Evolutionary conservation across 768 basidiomycete genomes (phyloP).

Genomic region (Termitomyces sp.): DNA sequence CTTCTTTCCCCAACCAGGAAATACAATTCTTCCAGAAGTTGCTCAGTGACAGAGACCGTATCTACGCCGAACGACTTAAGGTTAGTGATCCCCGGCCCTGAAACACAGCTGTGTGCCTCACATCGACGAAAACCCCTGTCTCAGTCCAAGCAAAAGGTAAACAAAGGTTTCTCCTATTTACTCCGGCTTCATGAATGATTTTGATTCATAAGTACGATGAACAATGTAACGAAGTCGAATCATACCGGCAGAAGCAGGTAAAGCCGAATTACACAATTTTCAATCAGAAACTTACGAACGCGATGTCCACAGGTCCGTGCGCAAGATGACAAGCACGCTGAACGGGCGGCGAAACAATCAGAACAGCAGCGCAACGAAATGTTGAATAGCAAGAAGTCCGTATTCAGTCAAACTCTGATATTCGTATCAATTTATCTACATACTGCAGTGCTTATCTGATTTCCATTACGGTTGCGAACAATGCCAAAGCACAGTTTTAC

Average conservation of each 20-base stretch:
- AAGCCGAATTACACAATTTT: slow-evolving; percentile 12
- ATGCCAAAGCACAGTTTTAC: slow-evolving; percentile 68
- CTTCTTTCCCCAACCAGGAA: slow-evolving; percentile 42
- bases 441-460: slow-evolving; percentile 61
- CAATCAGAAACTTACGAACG: slow-evolving; percentile 3
- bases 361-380: slow-evolving; percentile 78
- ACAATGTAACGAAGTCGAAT: slow-evolving; percentile 70
- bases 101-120: background rate
- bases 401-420: background rate
- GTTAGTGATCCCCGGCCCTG: slow-evolving; percentile 32
- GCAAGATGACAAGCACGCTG: slow-evolving; percentile 73
- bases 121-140: background rate
- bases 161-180: background rate
- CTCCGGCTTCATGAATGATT: slow-evolving; percentile 15
- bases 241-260: slow-evolving; percentile 79
- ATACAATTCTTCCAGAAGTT: slow-evolving; percentile 68
- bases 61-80: slow-evolving; percentile 67
- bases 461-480: slow-evolving; percentile 67
- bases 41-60: slow-evolving; percentile 64
- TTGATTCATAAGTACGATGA: slow-evolving; percentile 63
- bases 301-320: slow-evolving; percentile 49
- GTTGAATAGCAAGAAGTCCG: slow-evolving; percentile 79
- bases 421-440: background rate
- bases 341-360: slow-evolving; percentile 67
- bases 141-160: slow-evolving; percentile 65